phyloP scores from a whole-genome alignment of 768 basidiomycete genomes.

The Mycena alexandri region DNA sequence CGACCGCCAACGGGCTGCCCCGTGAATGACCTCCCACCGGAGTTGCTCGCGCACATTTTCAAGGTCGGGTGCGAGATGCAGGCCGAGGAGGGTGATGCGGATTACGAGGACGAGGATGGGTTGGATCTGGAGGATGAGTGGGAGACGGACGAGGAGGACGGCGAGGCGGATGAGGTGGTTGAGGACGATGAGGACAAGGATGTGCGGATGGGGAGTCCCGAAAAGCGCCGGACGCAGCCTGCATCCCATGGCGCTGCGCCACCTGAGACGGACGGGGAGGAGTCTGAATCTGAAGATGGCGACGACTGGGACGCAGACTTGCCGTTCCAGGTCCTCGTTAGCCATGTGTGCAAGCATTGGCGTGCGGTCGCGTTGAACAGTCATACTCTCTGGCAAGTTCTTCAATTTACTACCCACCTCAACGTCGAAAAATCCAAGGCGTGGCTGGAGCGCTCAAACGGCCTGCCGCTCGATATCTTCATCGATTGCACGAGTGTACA shows the following conservation, averaged over 20 bases:
- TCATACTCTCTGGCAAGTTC: conserved; percentile 67
- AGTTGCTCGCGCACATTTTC: conserved; percentile 70
- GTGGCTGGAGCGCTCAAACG: conserved; percentile 68
- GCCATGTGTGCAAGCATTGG: conserved; percentile 75
- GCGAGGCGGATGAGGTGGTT: conserved; percentile 42
- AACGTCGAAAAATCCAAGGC: conserved; percentile 58
- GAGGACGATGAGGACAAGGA: conserved; percentile 36
- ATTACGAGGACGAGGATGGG: conserved; percentile 52
- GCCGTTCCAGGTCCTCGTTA: conserved; percentile 57
- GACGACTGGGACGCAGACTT: conserved; percentile 37
- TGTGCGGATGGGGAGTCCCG: conserved; percentile 34
- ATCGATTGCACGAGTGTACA: conserved; percentile 58
- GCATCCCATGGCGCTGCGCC: conserved; percentile 18
- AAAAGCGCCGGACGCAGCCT: conserved; percentile 15
- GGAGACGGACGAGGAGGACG: conserved; percentile 48
- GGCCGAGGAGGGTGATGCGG: conserved; percentile 50
- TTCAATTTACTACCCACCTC: conserved; percentile 55
- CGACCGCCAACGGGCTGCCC: conserved; percentile 62
- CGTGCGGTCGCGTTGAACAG: conserved; percentile 65
- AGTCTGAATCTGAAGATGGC: conserved; percentile 39
- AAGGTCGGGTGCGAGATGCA: conserved; percentile 56
- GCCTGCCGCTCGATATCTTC: conserved; percentile 64
- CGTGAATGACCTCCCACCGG: conserved; percentile 66
- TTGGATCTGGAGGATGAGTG: conserved; percentile 49
- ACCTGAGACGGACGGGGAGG: conserved; percentile 21